Conservation (phyloP, 768 basidiomycete species). For the Astraeus odoratus region DNA sequence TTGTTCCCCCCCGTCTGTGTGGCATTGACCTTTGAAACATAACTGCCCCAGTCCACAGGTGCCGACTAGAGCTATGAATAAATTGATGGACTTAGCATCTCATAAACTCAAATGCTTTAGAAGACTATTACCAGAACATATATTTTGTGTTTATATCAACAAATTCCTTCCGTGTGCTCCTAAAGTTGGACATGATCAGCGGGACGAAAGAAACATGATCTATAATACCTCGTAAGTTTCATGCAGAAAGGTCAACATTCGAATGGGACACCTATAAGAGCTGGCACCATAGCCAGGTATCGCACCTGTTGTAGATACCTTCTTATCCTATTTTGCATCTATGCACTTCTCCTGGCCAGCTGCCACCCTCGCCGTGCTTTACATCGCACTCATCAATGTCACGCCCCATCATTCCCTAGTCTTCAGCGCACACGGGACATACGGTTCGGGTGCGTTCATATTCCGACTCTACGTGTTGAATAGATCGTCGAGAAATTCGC, state of each 20-base stretch:
- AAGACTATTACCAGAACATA: not conserved
- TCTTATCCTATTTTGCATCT: not conserved
- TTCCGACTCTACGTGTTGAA: too few relatives aligned
- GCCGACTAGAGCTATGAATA: too few relatives aligned
- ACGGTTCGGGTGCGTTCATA: too few relatives aligned
- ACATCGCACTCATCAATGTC: not conserved
- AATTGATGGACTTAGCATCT: too few relatives aligned
- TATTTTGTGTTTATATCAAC: not conserved
- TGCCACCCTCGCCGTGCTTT: conserved; percentile 1
- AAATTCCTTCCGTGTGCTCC: not conserved
- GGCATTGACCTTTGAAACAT: not conserved
- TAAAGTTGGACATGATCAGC: not conserved
- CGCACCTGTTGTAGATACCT: not conserved
- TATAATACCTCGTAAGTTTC: too few relatives aligned
- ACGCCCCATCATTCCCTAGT: conserved; percentile 1
- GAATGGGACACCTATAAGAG: not conserved
- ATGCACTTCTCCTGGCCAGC: conserved; percentile 1
- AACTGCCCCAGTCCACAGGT: not conserved
- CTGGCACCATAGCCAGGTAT: not conserved
- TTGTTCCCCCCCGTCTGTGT: not conserved
- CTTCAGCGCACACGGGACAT: too few relatives aligned
- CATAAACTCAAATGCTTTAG: not conserved
- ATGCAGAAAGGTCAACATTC: not conserved
- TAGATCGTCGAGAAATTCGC: too few relatives aligned
- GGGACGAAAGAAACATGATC: too few relatives aligned